phyloP scores from a whole-genome alignment of 805 yeast genomes.

The Maudiozyma bulderi region DNA sequence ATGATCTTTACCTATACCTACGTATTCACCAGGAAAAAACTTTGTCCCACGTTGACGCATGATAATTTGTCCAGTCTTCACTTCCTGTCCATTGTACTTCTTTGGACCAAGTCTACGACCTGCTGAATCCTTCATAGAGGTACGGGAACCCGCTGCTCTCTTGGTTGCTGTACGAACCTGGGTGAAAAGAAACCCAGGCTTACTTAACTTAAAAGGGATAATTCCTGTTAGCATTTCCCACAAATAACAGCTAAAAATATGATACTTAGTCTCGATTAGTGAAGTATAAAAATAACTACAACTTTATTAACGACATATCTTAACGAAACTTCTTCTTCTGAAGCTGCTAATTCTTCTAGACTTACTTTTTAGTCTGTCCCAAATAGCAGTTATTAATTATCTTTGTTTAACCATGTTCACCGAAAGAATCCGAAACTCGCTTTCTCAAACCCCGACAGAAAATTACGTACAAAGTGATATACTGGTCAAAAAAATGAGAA shows the following conservation, averaged over 20 bases:
- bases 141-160: constrained; percentile 89
- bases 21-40: constrained; percentile 90
- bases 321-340: no score
- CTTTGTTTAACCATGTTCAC: no score
- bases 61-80: constrained; percentile 75
- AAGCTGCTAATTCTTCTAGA: background rate
- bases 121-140: constrained; percentile 86
- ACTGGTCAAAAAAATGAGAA: no score
- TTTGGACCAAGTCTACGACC: constrained; percentile 93
- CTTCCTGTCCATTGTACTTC: constrained; percentile 64
- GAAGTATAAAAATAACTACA: no score
- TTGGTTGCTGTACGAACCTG: constrained; percentile 84
- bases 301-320: background rate
- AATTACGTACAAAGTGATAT: no score
- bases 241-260: background rate
- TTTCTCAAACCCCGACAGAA: no score
- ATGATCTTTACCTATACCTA: constrained; percentile 85
- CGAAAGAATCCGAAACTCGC: no score
- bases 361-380: no score
- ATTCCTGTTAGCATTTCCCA: constrained; percentile 3
- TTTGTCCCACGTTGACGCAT: constrained; percentile 93
- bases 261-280: background rate
- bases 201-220: background rate
- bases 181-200: constrained; percentile 7
- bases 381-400: no score